Evolutionary conservation across 306 rosid genomes (phyloP).

Genomic region (Vigna hirtella): DNA sequence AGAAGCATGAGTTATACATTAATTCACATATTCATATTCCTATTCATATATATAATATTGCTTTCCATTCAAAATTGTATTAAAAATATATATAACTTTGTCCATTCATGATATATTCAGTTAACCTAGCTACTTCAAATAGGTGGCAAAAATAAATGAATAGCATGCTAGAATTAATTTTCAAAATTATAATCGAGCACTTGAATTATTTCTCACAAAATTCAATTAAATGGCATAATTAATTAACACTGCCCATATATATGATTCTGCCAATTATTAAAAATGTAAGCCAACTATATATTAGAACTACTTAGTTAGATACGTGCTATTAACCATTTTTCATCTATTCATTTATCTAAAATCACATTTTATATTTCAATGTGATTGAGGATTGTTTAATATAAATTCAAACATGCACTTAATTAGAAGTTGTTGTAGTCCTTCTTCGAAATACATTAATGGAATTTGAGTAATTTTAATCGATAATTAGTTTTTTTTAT

Average conservation of each 20-base stretch:
- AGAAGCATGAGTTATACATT: not conserved
- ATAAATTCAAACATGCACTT: not conserved
- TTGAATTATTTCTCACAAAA: not conserved
- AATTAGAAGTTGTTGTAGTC: not conserved
- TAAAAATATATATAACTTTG: not conserved
- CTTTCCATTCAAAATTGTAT: conserved; percentile 3
- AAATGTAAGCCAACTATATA: not conserved
- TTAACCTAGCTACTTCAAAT: not conserved
- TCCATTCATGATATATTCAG: not conserved
- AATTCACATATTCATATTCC: no score
- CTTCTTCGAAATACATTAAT: not conserved
- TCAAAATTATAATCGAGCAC: not conserved
- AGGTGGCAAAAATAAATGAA: not conserved
- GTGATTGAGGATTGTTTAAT: not conserved
- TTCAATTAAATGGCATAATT: no score
- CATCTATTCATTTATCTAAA: not conserved
- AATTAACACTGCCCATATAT: not conserved
- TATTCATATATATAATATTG: not conserved
- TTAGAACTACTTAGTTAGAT: not conserved
- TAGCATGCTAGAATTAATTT: not conserved
- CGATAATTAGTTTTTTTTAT: not conserved
- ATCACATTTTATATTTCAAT: not conserved
- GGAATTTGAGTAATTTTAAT: not conserved
- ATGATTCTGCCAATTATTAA: not conserved
- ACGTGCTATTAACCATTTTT: no score